Percentiles rank a stretch among this genome's conserved stretches.
Conservation (phyloP, 768 basidiomycete genomes). For the Pleurotus tuoliensis region DNA sequence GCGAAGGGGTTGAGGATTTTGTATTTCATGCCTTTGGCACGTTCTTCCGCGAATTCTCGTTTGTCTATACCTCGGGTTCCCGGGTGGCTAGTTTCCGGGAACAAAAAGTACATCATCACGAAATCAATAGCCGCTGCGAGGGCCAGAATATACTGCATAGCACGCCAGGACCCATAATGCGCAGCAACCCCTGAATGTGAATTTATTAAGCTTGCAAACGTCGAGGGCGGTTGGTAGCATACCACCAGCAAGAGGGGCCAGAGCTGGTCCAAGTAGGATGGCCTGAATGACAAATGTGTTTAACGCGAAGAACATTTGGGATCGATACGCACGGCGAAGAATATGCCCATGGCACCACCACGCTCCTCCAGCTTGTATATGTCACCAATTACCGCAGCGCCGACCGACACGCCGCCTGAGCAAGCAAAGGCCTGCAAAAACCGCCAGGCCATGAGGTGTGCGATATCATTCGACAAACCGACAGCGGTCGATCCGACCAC, state of each 20-base stretch:
- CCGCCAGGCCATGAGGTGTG: slow-evolving; percentile 54
- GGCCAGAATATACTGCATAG: slow-evolving; percentile 48
- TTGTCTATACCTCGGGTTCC: slow-evolving; percentile 53
- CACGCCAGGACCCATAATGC: slow-evolving; percentile 64
- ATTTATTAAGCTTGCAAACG: no score
- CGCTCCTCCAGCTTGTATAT: slow-evolving; percentile 64
- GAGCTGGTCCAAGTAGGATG: slow-evolving; percentile 52
- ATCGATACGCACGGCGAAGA: slow-evolving; percentile 39
- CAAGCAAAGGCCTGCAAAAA: slow-evolving; percentile 65
- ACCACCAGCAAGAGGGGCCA: slow-evolving; percentile 61
- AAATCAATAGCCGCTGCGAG: slow-evolving; percentile 35
- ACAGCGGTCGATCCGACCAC: slow-evolving; percentile 60
- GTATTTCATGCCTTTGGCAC: slow-evolving; percentile 17
- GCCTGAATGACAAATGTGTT: slow-evolving; percentile 28
- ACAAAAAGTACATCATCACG: slow-evolving; percentile 34
- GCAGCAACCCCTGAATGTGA: slow-evolving; percentile 37
- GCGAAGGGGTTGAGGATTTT: slow-evolving; percentile 59
- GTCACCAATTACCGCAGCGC: slow-evolving; percentile 59
- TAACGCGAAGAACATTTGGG: neutral
- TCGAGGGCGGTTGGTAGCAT: no score
- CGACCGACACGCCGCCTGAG: slow-evolving; percentile 52
- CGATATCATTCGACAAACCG: slow-evolving; percentile 37
- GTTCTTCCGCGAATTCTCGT: slow-evolving; percentile 14
- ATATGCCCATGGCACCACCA: slow-evolving; percentile 55
- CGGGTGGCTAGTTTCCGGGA: slow-evolving; percentile 72